Percentiles rank a stretch among this genome's conserved stretches.
phyloP scores from a whole-genome alignment of 2,329 filamentous ascomycete genomes.

The Sclerotinia trifoliorum region DNA sequence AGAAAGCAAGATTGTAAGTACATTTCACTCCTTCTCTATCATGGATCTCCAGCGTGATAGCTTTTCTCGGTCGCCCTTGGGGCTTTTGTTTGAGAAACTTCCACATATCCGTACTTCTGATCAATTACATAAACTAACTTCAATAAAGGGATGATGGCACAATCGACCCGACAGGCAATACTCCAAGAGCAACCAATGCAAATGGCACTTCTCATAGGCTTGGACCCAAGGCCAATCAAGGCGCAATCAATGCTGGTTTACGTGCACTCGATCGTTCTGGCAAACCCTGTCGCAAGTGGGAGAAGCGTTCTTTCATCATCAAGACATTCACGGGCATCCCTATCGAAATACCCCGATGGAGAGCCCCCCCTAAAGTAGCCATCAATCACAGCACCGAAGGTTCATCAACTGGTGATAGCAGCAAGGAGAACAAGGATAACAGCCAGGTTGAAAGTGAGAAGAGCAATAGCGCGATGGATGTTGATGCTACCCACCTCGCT shows the following conservation, averaged over 20 bases:
- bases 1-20: conserved; percentile 90
- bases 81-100: background rate
- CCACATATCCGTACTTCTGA: background rate
- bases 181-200: conserved; percentile 43
- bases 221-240: conserved; percentile 93
- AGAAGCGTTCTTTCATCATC: conserved; percentile 74
- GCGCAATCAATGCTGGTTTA: conserved; percentile 94
- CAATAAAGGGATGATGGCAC: conserved; percentile 58
- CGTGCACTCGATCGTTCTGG: conserved; percentile 90
- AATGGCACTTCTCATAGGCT: conserved; percentile 66
- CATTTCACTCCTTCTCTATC: background rate
- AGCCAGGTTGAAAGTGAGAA: conserved; percentile 53
- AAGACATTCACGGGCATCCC: conserved; percentile 89
- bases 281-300: conserved; percentile 90
- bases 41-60: background rate
- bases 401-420: conserved; percentile 50
- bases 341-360: conserved; percentile 84
- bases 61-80: background rate
- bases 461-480: conserved; percentile 58
- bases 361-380: conserved; percentile 61
- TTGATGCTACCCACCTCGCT: conserved; percentile 50
- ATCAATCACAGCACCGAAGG: conserved; percentile 49
- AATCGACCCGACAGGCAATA: conserved; percentile 54
- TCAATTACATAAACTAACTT: conserved; percentile 38
- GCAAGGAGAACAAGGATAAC: conserved; percentile 66